Conservation (phyloP, 1,139 yeast species). For the Kodamaea derodonti region DNA sequence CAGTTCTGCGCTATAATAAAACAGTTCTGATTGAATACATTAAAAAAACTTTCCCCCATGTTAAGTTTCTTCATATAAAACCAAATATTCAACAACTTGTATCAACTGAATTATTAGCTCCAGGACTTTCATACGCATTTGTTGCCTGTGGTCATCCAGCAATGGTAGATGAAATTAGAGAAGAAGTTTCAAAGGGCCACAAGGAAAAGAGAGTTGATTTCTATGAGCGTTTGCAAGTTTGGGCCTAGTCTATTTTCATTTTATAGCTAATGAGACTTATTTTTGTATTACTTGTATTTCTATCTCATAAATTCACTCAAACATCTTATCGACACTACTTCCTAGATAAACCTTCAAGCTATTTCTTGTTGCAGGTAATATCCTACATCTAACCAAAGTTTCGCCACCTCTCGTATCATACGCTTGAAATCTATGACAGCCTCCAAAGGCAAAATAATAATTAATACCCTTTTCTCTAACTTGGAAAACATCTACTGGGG, state of each 20-base stretch:
- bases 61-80: slow-evolving; percentile 30
- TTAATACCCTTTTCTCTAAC: slow-evolving; percentile 59
- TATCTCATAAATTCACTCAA: no score
- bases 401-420: slow-evolving; percentile 49
- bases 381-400: slow-evolving; percentile 55
- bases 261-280: no score
- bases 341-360: slow-evolving; percentile 64
- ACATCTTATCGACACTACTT: slow-evolving; percentile 56
- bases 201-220: slow-evolving; percentile 30
- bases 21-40: neutral
- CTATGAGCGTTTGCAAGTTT: slow-evolving; percentile 38
- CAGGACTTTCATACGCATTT: slow-evolving; percentile 32
- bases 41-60: slow-evolving; percentile 8
- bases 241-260: slow-evolving; percentile 29
- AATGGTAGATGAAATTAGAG: slow-evolving; percentile 42
- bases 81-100: slow-evolving; percentile 29
- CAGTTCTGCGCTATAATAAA: no score
- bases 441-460: slow-evolving; percentile 78
- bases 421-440: slow-evolving; percentile 81
- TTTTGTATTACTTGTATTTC: no score
- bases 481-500: slow-evolving; percentile 71
- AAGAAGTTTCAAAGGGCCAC: slow-evolving; percentile 5
- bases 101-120: slow-evolving; percentile 22
- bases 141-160: slow-evolving; percentile 48
- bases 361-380: slow-evolving; percentile 64